Evolutionary conservation across 225 moss, liverwort and hornwort species (phyloP).

Genomic region (Pseudoscleropodium purum): DNA sequence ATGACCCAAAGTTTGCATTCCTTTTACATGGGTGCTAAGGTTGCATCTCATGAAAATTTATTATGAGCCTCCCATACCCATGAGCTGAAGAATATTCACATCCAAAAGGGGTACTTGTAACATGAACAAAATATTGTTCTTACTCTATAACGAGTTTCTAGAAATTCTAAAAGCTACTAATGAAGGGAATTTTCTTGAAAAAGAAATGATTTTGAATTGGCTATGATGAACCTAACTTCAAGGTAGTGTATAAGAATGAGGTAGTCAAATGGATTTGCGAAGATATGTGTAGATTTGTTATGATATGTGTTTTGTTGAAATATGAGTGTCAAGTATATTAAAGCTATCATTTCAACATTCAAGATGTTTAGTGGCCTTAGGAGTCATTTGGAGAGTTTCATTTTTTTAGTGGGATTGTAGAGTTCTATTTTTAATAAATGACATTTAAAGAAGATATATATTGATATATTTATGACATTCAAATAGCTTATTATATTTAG

Average conservation of each 20-base stretch:
- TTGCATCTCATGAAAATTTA: background rate
- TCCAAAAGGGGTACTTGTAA: too few species aligned
- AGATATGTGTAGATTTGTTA: too few species aligned
- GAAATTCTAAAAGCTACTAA: too few species aligned
- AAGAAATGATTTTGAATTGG: too few species aligned
- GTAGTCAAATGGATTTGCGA: too few species aligned
- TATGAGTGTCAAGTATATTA: background rate
- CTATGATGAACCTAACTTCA: too few species aligned
- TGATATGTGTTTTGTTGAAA: background rate
- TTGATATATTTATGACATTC: background rate
- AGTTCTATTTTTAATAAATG: background rate
- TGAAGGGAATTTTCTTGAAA: too few species aligned
- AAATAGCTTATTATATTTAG: background rate
- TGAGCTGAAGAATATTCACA: background rate
- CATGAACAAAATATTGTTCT: too few species aligned
- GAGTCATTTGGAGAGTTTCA: background rate
- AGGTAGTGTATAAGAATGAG: too few species aligned
- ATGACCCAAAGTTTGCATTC: background rate
- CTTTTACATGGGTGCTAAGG: background rate
- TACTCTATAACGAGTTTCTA: too few species aligned
- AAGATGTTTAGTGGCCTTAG: rapidly evolving
- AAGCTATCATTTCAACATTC: rapidly evolving
- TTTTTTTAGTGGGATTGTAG: background rate
- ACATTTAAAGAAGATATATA: background rate
- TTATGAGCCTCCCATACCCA: background rate